phyloP scores from a whole-genome alignment of 2,329 filamentous ascomycete genomes.

The Aspergillus sp. region DNA sequence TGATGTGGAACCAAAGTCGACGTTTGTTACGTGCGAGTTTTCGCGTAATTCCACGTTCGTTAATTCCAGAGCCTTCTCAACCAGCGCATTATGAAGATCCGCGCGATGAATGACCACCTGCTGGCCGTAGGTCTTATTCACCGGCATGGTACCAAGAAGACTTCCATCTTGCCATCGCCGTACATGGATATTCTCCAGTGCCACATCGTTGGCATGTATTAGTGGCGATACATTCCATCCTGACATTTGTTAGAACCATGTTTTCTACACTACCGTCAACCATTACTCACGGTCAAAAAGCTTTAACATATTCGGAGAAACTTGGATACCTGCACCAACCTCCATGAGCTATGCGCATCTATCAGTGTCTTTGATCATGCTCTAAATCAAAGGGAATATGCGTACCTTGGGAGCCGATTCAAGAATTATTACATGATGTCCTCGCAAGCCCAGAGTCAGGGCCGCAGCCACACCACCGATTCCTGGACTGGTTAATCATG shows the following conservation, averaged over 20 bases:
- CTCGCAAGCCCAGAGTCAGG: slow-evolving; percentile 32
- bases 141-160: slow-evolving; percentile 32
- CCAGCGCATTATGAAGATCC: slow-evolving; percentile 36
- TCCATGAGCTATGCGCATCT: slow-evolving; percentile 29
- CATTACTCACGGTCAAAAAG: slow-evolving; percentile 61
- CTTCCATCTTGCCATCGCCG: slow-evolving; percentile 36
- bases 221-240: slow-evolving; percentile 36
- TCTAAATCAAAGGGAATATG: background rate
- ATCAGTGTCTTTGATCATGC: slow-evolving; percentile 1
- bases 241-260: slow-evolving; percentile 12
- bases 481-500: slow-evolving; percentile 21
- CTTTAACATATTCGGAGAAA: slow-evolving; percentile 76
- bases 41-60: slow-evolving; percentile 30
- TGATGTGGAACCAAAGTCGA: slow-evolving; percentile 27
- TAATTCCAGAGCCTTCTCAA: slow-evolving; percentile 28
- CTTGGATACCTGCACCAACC: slow-evolving; percentile 79
- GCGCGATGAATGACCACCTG: slow-evolving; percentile 38
- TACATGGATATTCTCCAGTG: slow-evolving; percentile 36
- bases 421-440: slow-evolving; percentile 33
- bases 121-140: slow-evolving; percentile 36
- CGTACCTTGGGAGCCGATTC: slow-evolving; percentile 36
- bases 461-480: slow-evolving; percentile 39
- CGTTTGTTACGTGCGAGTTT: slow-evolving; percentile 28
- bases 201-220: slow-evolving; percentile 34
- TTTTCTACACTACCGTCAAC: background rate